Evolutionary conservation across 129 eudicot species (phyloP), one percentile per base, ranked within the genome.

Genomic region (Flaveria linearis): DNA sequence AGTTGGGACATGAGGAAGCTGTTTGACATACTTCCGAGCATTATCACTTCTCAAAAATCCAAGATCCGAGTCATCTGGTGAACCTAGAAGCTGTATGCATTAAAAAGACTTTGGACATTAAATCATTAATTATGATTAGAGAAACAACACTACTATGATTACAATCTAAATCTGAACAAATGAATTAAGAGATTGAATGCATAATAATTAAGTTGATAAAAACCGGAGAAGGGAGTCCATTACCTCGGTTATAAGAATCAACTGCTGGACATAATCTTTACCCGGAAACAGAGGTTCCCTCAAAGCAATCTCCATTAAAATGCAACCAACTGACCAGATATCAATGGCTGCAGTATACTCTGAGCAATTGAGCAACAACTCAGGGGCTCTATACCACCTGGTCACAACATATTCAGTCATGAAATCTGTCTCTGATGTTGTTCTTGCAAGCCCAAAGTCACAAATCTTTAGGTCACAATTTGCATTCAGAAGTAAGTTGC

Each of bases 1-100:
- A 63, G 86, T 86, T 42, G 94, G 98, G 72, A 86, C 78, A 63
- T 82, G 84, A 63, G 90, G 94, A 45, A 90, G 93, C 67, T 90
- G 96, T 84, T 88, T 90, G 65, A 92, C 90, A 57, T 88, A 92
- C 78, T 56, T 86, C 33, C 88, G 86, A 71, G 96, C 98, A 83
- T 86, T 92, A 25, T 90, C 96, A 78, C 91, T 92, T 76, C 94
- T 83, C 47, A 92, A 69, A 51, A 92, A 92, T 61, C 87, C 92
- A 82, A 92, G 90, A 85, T 92, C 94, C 9, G 94, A 86, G 22
- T 90, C 96, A 73, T 88, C 92, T 2, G 98, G 96, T 7, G 96
- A 81, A 60, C 98, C 98, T 68, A 92, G 73, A 18, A 92, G 90
- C 96, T 92, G 84, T 45, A 47, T 62, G 26, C 50, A 26, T 28